phyloP scores from a whole-genome alignment of 2,329 filamentous ascomycete genomes.

The Blastomyces parvus region DNA sequence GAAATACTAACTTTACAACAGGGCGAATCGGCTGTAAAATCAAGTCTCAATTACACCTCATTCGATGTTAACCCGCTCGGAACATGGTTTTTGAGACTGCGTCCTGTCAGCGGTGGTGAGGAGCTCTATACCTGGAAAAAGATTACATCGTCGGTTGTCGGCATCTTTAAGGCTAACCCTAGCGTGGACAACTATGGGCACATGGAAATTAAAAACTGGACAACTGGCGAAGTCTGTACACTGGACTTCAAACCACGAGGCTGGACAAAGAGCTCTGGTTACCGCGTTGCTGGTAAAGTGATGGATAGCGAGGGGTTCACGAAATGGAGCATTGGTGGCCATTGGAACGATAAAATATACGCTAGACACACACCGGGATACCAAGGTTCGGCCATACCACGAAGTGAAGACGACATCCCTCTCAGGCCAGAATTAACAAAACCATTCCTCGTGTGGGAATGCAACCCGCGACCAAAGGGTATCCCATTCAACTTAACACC shows the following conservation, averaged over 20 bases:
- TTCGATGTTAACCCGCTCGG: slow-evolving; percentile 95
- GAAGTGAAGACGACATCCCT: slow-evolving; percentile 43
- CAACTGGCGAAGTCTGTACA: slow-evolving; percentile 78
- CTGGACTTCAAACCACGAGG: slow-evolving; percentile 92
- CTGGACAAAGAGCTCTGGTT: slow-evolving; percentile 93
- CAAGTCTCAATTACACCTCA: slow-evolving; percentile 94
- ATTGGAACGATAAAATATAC: slow-evolving; percentile 97
- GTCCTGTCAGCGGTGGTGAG: slow-evolving; percentile 62
- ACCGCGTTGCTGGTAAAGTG: slow-evolving; percentile 78
- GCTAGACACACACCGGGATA: slow-evolving; percentile 86
- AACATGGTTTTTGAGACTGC: slow-evolving; percentile 88
- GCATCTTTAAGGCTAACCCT: slow-evolving; percentile 93
- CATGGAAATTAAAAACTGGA: slow-evolving; percentile 98
- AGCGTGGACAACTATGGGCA: slow-evolving; percentile 95
- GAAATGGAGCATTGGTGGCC: slow-evolving; percentile 79
- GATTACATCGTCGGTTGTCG: slow-evolving; percentile 92
- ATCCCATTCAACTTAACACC: slow-evolving; percentile 97
- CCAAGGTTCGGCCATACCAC: slow-evolving; percentile 58
- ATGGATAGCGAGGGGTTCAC: slow-evolving; percentile 69
- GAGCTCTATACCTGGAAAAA: slow-evolving; percentile 99
- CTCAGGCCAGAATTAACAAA: slow-evolving; percentile 54
- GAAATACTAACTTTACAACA: slow-evolving; percentile 27
- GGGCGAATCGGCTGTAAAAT: slow-evolving; percentile 89
- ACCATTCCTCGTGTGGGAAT: slow-evolving; percentile 89
- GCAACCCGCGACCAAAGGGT: slow-evolving; percentile 65